Evolutionary conservation across 805 yeast species (phyloP), one percentile per base, ranked within the genome.

Genomic region (Yamadazyma sp.): DNA sequence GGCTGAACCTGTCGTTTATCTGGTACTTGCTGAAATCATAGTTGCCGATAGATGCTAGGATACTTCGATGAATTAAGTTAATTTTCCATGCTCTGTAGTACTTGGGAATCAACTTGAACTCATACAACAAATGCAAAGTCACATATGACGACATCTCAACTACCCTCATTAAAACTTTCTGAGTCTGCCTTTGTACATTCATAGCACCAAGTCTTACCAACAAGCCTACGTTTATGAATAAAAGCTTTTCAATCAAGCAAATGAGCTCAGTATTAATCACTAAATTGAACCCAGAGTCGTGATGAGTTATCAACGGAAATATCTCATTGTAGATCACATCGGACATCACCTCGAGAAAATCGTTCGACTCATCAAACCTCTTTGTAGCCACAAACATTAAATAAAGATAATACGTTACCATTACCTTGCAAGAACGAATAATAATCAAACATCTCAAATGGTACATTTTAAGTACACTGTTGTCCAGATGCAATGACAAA

Each of bases 81-180:
- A 28, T 21, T 17, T 35, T 35, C 38, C 38, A 35, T 11, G 38
- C 38, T 17, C 28, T 28, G 30, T 35, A 35, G 28, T 35, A 35
- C 30, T 35, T 28, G 8, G 31, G 33, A 10, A 15, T 35, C 13
- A 35, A 21, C 9, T 28, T 21, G n/a, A 27, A 35, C 17, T 22
- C 27, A 13, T 21, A 15, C 16, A 28, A 21, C 3, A 35, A n/a
- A 5, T 27, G 37, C 11, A 26, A 16, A n/a, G 21, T 15, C 18
- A 34, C 30, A 27, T 24, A 27, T 3, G 32, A 24, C 3, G 28
- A 24, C 5, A 34, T 20, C 26, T 26, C 22, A 4, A 14, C 8
- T 3, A 34, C 19, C 14, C 21, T 26, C 21, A 26, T 20, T 24
- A 27, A 27, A 4, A 34, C 12, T 18, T 20, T 32, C 10, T 26